Base-by-base conservation (phyloP, 1,284 basidiomycete species). In the Trametes versicolor region DNA sequence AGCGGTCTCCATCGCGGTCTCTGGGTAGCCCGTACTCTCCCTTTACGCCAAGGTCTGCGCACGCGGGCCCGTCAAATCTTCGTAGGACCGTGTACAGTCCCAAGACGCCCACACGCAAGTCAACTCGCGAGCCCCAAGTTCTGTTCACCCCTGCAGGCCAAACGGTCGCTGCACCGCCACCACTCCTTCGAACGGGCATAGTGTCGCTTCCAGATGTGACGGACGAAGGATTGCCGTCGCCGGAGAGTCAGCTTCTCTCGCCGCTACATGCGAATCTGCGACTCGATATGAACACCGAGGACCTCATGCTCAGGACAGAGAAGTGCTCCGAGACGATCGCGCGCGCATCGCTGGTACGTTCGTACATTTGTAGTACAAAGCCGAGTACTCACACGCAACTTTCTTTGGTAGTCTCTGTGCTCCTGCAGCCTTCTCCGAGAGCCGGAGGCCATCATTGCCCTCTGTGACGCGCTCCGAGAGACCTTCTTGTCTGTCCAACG, bases 281-380 rank as follows among this genome's bases (percentile, higher is more conserved):
- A 12, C 41, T 60, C 6, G 67, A 68, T 32, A 56, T 72, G n/a
- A 56, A 62, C 48, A 55, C 67, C 19, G 66, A 69, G 25, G 58
- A 66, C 58, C 67, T 73, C 41, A 25, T 56, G 17, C 32, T 62
- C 34, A 65, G 67, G 23, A 67, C 68, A 21, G 69, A 72, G 53
- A 60, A 48, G 41, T 71, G 69, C 43, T 59, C 66, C 8, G 72
- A 70, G 51, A 70, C 65, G 19, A 66, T 68, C 52, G 64, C 62
- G 15, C 68, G 67, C 29, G 71, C 72, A 12, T 70, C 72, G 2
- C 41, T 70, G 57, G 72, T 73, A 58, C 61, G 71, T 66, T 12
- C 17, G 12, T 8, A 15, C 5, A 25, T 13, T 41, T n/a, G 2
- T 12, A 25, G 45, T 7, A 21, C n/a, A 2, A 55, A 49, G 25